Base-by-base conservation (phyloP, 257 asterid genomes). In the Paraleonurus japonicus region DNA sequence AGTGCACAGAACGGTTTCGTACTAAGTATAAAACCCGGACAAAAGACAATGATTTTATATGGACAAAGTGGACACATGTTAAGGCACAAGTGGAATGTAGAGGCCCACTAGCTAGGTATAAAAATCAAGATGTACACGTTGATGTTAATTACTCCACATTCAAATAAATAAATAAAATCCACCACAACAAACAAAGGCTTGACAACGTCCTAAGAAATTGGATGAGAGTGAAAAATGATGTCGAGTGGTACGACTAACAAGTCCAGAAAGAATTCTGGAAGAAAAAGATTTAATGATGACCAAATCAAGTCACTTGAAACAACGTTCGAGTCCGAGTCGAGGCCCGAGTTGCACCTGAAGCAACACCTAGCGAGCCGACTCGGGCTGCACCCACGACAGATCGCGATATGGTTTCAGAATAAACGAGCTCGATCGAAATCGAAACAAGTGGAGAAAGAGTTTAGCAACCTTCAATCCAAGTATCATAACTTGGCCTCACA, bases 381-480 rank as follows among this genome's bases (percentile, higher is more conserved):
- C 0, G 96, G 96, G 0, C 85, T 92, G 59, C 96, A 86, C 67
- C 96, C 96, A 4, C 83, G 95, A 5, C 98, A 92, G 81, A 87
- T 92, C 0, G 96, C 96, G 1, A 92, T 92, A 70, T 92, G 97
- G 97, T 92, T 92, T 78, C 97, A 92, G 79, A 80, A 80, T 72
- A 80, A 77, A 37, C 60, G 85, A 45, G 85, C 85, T 20, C 57
- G 85, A 17, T 92, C 96, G 0, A 92, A 89, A 67, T 88, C 95
- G 0, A 89, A 88, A 86, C 87, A 84, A 54, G 71, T 92, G 3
- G 96, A 89, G 74, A 70, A 33, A 20, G 87, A 92, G 6, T 88
- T 84, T 77, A 69, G 48, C 67, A 16, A 72, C 64, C 94, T 92
- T 12, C 84, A 88, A 55, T 74, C 83, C 9, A 82, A 75, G 48